Evolutionary conservation across 2,329 filamentous ascomycete genomes (phyloP).

Genomic region (Arthroderma sp.): DNA sequence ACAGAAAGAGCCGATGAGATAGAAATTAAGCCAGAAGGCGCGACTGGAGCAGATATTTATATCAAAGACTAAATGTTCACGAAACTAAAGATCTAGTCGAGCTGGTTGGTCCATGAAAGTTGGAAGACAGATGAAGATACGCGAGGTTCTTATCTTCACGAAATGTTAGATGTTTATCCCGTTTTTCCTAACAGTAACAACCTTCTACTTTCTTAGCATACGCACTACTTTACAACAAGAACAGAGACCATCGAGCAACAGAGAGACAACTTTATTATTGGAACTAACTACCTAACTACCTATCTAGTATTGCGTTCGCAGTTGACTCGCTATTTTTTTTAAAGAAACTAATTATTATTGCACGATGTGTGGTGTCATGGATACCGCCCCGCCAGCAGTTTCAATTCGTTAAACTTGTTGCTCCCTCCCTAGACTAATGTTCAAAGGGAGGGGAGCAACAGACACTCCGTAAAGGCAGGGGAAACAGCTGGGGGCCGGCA

Average conservation of each 20-base stretch:
- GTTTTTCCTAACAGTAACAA: too few species aligned
- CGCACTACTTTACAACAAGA: not conserved
- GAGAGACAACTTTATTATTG: not conserved
- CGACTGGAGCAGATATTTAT: not conserved
- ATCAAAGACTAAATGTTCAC: not conserved
- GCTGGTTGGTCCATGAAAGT: not conserved
- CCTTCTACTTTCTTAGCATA: too few species aligned
- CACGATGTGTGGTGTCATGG: not conserved
- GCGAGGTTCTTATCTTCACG: too few species aligned
- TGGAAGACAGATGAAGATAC: not conserved
- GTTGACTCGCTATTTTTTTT: not conserved
- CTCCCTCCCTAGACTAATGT: not conserved
- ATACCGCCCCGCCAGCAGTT: not conserved
- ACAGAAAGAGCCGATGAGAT: not conserved
- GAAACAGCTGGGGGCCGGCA: not conserved
- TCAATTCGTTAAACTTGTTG: not conserved
- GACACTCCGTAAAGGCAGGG: not conserved
- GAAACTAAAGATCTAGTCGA: too few species aligned
- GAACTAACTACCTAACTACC: slow-evolving; percentile 3
- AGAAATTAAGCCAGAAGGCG: not conserved
- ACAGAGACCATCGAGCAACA: not conserved
- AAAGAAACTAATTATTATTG: not conserved
- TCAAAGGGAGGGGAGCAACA: not conserved
- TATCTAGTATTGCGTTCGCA: not conserved
- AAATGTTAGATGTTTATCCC: too few species aligned